phyloP scores from a whole-genome alignment of 305 asterid genomes.

The Fraxinus platypoda region DNA sequence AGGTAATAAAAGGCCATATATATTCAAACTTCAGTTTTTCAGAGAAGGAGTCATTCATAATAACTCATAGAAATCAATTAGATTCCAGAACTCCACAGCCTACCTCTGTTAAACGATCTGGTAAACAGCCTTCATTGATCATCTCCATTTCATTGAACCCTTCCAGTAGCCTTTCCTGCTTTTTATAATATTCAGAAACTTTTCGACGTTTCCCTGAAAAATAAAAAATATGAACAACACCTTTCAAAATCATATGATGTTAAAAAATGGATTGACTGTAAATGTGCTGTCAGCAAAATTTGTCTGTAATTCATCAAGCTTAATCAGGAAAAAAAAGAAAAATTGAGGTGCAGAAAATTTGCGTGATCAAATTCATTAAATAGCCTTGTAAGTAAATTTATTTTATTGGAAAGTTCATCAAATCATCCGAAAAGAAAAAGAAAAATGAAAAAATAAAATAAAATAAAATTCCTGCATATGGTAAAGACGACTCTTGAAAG shows the following conservation, averaged over 20 bases:
- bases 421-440: neutral
- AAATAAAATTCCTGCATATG: neutral
- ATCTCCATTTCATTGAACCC: conserved; percentile 89
- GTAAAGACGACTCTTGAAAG: neutral
- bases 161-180: conserved; percentile 74
- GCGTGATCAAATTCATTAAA: neutral
- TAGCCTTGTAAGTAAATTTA: neutral
- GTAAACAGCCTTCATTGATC: conserved; percentile 61
- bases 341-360: neutral
- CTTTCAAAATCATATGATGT: neutral
- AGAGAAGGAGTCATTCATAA: conserved; percentile 1
- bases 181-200: conserved; percentile 77
- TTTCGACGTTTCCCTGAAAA: conserved; percentile 60
- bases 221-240: neutral
- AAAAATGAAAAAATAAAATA: neutral
- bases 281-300: neutral
- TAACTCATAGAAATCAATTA: neutral
- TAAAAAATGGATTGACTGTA: neutral
- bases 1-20: neutral
- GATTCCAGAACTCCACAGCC: conserved; percentile 15
- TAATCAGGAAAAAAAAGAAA: neutral
- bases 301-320: neutral
- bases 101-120: conserved; percentile 70
- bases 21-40: neutral
- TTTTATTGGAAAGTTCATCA: neutral